Conservation (phyloP, 495 filamentous ascomycete genomes). For the Neurospora hispaniola region DNA sequence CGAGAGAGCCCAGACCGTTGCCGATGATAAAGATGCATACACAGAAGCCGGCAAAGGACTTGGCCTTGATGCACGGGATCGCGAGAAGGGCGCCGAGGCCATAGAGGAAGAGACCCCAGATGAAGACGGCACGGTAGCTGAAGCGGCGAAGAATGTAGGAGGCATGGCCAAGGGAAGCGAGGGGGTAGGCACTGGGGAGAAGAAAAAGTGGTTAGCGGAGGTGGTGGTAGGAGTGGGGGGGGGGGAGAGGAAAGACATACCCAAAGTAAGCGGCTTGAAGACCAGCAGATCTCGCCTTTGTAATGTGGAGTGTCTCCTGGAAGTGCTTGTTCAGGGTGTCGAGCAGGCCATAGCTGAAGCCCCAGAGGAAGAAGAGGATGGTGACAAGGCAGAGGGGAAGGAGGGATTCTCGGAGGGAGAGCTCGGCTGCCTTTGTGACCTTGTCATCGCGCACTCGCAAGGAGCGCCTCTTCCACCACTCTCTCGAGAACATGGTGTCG, state of each 20-base stretch:
- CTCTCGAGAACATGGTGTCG: constrained; percentile 21
- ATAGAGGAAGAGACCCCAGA: constrained; percentile 24
- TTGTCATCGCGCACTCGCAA: constrained; percentile 34
- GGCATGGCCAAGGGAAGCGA: constrained; percentile 39
- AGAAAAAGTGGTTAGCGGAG: background rate
- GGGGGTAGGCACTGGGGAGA: constrained; percentile 38
- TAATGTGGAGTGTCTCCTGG: constrained; percentile 33
- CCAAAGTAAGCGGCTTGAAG: constrained; percentile 32
- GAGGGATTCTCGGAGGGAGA: constrained; percentile 45
- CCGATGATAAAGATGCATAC: constrained; percentile 62
- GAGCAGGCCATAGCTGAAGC: constrained; percentile 76
- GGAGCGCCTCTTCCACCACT: constrained; percentile 24
- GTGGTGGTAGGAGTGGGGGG: background rate
- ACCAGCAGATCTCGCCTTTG: constrained; percentile 22
- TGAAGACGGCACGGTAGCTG: constrained; percentile 54
- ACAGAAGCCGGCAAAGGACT: constrained; percentile 60
- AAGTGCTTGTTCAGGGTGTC: constrained; percentile 24
- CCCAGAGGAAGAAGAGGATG: constrained; percentile 79
- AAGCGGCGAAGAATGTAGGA: constrained; percentile 54
- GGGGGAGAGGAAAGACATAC: background rate
- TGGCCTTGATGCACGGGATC: constrained; percentile 40
- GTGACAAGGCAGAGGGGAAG: constrained; percentile 51
- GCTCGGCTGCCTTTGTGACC: constrained; percentile 44
- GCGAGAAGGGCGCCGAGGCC: constrained; percentile 43
- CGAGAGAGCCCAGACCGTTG: constrained; percentile 54